These are phyloP conservation scores for Lagerstroemia speciosa DNA, from an alignment of 345 rosid species.

Conservation along the genomic window DNA sequence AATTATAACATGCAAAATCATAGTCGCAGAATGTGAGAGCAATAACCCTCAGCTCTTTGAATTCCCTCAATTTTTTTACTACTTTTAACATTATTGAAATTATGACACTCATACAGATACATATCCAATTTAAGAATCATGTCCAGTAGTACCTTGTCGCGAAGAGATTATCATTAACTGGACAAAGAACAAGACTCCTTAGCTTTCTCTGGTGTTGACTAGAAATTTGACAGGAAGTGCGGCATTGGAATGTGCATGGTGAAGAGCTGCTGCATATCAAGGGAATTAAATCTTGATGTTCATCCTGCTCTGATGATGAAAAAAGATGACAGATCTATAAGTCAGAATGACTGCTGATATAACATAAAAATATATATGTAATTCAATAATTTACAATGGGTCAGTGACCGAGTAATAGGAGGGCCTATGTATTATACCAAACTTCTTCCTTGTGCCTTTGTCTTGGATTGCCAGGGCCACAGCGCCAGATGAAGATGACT, in stretches of 20 bases:
- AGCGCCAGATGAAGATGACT: too few relatives aligned
- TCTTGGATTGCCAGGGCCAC: too few relatives aligned
- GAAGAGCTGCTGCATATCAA: conserved; percentile 44
- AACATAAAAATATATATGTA: neutral
- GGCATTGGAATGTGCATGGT: conserved; percentile 41
- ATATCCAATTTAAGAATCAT: neutral
- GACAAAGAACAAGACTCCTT: conserved; percentile 66
- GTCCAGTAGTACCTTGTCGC: conserved; percentile 65
- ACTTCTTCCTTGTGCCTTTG: too few relatives aligned
- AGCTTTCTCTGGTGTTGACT: conserved; percentile 95
- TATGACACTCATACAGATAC: neutral
- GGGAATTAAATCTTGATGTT: conserved; percentile 68
- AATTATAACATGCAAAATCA: too few relatives aligned
- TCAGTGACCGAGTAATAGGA: too few relatives aligned
- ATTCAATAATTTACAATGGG: too few relatives aligned
- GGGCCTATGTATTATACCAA: conserved; percentile 11
- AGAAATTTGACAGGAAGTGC: conserved; percentile 52
- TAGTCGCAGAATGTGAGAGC: too few relatives aligned
- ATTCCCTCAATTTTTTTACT: too few relatives aligned
- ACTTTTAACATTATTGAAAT: too few relatives aligned
- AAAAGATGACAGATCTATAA: conserved; percentile 5
- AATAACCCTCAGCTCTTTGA: too few relatives aligned
- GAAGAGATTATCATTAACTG: conserved; percentile 70
- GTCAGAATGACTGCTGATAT: neutral
- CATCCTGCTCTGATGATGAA: conserved; percentile 54